Evolutionary conservation across 129 eudicot species (phyloP), one percentile per base, ranked within the genome.

Genomic region (Centaurea solstitialis): DNA sequence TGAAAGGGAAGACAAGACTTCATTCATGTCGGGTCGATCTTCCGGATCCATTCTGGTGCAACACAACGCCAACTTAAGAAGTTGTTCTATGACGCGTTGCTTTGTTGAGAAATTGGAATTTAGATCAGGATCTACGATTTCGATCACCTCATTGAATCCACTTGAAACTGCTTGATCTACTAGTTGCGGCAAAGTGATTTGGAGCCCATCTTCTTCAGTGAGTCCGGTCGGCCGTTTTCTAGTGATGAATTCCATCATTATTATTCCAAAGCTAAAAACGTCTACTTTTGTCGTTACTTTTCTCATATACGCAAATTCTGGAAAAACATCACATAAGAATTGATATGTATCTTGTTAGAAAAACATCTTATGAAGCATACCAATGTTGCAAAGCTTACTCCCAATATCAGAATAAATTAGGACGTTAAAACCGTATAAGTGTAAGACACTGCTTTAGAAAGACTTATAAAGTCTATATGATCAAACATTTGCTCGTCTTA

Each of bases 241-340:
- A 6, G 98, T 90, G 15, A 94, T 68, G 7, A 95, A 26, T 85
- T 95, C 99, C 94, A 95, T 95, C 75, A 91, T 76, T 74, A 93
- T 73, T 28, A 95, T 75, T 24, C 99, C 98, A n/a, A 91, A 95
- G 92, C 98, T 93, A 86, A 85, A 95, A 22, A 93, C 91, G 6
- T 95, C 98, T 4, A 95, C 98, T 76, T 95, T 95, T n/a, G 97
- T 89, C 21, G 97, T 93, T 24, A 89, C 87, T 79, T 76, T 88
- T 83, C 87, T 84, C 99, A 93, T 92, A 69, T 89, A 95, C 50
- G 98, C 99, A 39, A 89, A 84, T 75, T 95, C 98, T 92, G 93
- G 26, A 76, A 66, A 22, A 70, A 47, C 26, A 18, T 3, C 5
- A 66, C n/a, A 67, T 75, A 26, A 68, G 47, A 53, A 2, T n/a